These are phyloP conservation scores for Hysterium pulicare DNA, from an alignment of 2,329 filamentous ascomycete species.

Conservation along the genomic window DNA sequence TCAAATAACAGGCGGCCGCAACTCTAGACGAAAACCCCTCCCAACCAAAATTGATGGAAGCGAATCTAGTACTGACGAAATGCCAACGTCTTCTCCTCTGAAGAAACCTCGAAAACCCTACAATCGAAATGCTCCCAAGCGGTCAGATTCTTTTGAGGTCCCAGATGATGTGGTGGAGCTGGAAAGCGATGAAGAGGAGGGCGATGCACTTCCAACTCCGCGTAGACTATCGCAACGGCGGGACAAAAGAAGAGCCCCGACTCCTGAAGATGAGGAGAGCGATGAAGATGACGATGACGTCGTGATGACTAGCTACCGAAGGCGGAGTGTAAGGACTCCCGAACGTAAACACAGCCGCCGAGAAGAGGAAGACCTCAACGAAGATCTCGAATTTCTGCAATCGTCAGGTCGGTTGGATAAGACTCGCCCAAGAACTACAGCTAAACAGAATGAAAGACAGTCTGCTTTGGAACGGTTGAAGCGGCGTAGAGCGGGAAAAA, in stretches of 20 bases:
- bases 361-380: conserved; percentile 42
- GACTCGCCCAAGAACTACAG: conserved; percentile 1
- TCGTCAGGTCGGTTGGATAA: conserved; percentile 30
- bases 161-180: conserved; percentile 7
- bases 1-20: neutral
- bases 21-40: neutral
- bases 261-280: conserved; percentile 6
- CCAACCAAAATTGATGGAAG: conserved; percentile 7
- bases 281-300: conserved; percentile 12
- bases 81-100: conserved; percentile 9
- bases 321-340: conserved; percentile 4
- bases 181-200: conserved; percentile 6
- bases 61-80: conserved; percentile 8
- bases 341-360: conserved; percentile 20
- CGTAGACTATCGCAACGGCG: neutral
- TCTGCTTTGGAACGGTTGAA: conserved; percentile 45
- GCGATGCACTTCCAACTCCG: neutral
- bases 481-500: conserved; percentile 35
- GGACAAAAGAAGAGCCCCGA: neutral
- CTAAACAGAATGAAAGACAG: conserved; percentile 36
- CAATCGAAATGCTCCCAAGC: neutral
- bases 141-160: conserved; percentile 7
- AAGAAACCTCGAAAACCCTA: conserved; percentile 1
- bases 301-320: conserved; percentile 3
- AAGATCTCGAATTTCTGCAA: conserved; percentile 45